Conservation (phyloP, 2,329 filamentous ascomycete genomes). For the Basipetospora chlamydospora region DNA sequence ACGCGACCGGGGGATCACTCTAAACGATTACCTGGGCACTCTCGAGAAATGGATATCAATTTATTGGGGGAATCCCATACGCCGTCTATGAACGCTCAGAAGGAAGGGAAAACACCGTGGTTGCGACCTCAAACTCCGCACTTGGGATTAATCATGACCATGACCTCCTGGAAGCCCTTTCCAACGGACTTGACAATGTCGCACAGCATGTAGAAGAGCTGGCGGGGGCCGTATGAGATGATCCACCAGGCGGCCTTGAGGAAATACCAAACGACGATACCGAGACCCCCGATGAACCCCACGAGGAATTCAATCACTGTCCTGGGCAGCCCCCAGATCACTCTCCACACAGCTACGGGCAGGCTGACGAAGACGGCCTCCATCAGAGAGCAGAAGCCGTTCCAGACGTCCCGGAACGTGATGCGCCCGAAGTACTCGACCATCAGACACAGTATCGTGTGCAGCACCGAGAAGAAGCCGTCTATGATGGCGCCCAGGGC, state of each 20-base stretch:
- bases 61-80: no score
- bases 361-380: conserved; percentile 18
- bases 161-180: conserved; percentile 19
- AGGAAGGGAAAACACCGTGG: neutral
- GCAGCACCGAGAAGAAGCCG: conserved; percentile 18
- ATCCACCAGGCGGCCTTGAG: conserved; percentile 14
- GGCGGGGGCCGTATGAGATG: conserved; percentile 18
- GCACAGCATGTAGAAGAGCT: conserved; percentile 17
- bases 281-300: conserved; percentile 17
- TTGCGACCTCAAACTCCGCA: neutral
- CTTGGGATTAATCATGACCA: conserved; percentile 24
- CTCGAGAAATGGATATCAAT: no score
- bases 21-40: no score
- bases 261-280: conserved; percentile 14
- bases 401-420: conserved; percentile 24
- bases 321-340: conserved; percentile 12
- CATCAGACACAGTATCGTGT: conserved; percentile 20
- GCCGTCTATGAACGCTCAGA: neutral
- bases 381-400: conserved; percentile 18
- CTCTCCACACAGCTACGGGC: conserved; percentile 14
- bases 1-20: no score
- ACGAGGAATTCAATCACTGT: conserved; percentile 15
- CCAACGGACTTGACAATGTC: conserved; percentile 16
- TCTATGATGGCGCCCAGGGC: conserved; percentile 13
- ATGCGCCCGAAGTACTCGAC: conserved; percentile 19